These are phyloP conservation scores for Hymenoscyphus infarciens DNA, from an alignment of 2,329 filamentous ascomycete genomes.

Conservation along the genomic window DNA sequence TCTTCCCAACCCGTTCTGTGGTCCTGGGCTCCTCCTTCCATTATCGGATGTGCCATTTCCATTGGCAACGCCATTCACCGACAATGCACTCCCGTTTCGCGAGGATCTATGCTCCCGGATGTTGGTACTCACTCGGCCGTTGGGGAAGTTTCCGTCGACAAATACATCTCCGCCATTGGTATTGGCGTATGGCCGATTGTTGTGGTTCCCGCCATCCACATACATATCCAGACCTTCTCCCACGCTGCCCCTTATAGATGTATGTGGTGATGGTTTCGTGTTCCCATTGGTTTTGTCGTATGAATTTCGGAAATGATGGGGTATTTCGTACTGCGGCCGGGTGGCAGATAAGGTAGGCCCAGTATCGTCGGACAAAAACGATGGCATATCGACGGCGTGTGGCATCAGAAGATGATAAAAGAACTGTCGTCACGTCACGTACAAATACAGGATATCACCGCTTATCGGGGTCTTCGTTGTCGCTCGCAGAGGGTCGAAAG, in stretches of 20 bases:
- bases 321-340: slow-evolving; percentile 34
- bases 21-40: slow-evolving; percentile 32
- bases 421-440: slow-evolving; percentile 16
- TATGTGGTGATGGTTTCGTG: slow-evolving; percentile 28
- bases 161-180: slow-evolving; percentile 33
- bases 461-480: slow-evolving; percentile 24
- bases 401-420: slow-evolving; percentile 35
- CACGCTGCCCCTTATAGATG: slow-evolving; percentile 35
- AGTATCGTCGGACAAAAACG: slow-evolving; percentile 44
- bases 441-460: slow-evolving; percentile 20
- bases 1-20: slow-evolving; percentile 28
- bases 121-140: slow-evolving; percentile 49
- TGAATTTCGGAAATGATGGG: slow-evolving; percentile 36
- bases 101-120: slow-evolving; percentile 35
- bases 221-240: slow-evolving; percentile 34
- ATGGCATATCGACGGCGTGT: slow-evolving; percentile 49
- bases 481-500: slow-evolving; percentile 21
- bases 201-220: slow-evolving; percentile 26
- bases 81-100: slow-evolving; percentile 32
- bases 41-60: slow-evolving; percentile 31
- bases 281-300: slow-evolving; percentile 37
- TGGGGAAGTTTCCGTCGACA: slow-evolving; percentile 53
- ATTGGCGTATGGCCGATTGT: slow-evolving; percentile 25
- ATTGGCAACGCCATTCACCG: slow-evolving; percentile 31
- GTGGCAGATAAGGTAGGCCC: slow-evolving; percentile 31